phyloP scores from a whole-genome alignment of 768 basidiomycete genomes.

The Amanita pallidorosea region DNA sequence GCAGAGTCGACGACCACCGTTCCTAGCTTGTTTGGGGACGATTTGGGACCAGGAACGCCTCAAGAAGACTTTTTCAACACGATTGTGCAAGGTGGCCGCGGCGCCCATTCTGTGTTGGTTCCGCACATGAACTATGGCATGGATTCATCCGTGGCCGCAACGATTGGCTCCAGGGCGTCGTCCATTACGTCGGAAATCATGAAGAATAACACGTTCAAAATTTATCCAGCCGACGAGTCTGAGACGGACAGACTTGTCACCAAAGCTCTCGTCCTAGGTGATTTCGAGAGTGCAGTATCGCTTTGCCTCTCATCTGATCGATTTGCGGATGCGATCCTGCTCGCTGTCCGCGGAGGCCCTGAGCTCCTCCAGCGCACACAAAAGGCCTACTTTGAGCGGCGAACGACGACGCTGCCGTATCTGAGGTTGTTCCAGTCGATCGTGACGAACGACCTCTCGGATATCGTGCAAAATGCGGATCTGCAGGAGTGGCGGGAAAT shows the following conservation, averaged over 20 bases:
- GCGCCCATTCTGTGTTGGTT: constrained; percentile 37
- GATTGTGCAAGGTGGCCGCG: constrained; percentile 38
- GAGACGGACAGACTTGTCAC: constrained; percentile 85
- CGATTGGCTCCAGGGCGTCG: constrained; percentile 83
- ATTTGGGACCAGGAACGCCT: constrained; percentile 49
- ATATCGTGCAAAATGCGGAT: constrained; percentile 95
- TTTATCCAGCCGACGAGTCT: constrained; percentile 80
- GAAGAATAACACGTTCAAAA: constrained; percentile 80
- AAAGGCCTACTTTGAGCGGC: constrained; percentile 85
- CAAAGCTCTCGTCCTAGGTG: constrained; percentile 90
- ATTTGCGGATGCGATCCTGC: constrained; percentile 89
- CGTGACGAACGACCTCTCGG: constrained; percentile 82
- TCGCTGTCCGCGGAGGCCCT: constrained; percentile 84
- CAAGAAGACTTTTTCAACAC: constrained; percentile 85
- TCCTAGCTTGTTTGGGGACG: constrained; percentile 82
- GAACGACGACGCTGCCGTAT: constrained; percentile 69
- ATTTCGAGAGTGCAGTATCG: constrained; percentile 86
- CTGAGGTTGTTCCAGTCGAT: constrained; percentile 92
- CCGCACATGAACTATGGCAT: constrained; percentile 73
- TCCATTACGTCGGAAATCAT: constrained; percentile 65
- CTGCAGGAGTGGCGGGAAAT: constrained; percentile 92
- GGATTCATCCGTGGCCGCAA: constrained; percentile 92
- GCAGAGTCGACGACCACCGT: constrained; percentile 79
- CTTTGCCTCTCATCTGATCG: constrained; percentile 83
- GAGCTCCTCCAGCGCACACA: constrained; percentile 84